Conservation (phyloP, 140 eudicot genomes). For the Anethum foeniculum region DNA sequence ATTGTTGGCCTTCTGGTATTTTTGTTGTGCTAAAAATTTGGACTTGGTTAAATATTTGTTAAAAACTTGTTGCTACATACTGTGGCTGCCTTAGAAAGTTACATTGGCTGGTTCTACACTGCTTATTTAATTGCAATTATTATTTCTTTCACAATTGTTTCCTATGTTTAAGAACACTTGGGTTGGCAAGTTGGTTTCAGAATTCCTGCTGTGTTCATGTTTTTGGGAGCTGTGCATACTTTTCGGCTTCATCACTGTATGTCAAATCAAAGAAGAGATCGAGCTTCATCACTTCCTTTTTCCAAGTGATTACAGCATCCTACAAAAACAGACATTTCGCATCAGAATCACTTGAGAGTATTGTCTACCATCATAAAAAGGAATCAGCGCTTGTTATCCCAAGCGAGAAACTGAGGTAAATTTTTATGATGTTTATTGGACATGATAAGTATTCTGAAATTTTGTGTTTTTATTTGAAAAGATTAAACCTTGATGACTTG, state of each 20-base stretch:
- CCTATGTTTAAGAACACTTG: conserved; percentile 24
- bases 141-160: conserved; percentile 13
- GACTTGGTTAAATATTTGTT: neutral
- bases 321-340: neutral
- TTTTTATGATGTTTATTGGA: neutral
- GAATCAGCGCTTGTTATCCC: neutral
- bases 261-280: neutral
- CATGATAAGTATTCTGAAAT: neutral
- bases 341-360: neutral
- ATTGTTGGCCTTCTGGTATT: neutral
- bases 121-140: neutral
- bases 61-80: neutral
- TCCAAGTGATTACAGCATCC: neutral
- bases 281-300: neutral
- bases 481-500: no score
- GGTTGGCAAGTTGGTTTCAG: conserved; percentile 30
- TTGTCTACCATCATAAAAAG: neutral
- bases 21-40: neutral
- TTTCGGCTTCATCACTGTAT: conserved; percentile 12
- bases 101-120: conserved; percentile 23
- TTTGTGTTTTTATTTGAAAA: no score
- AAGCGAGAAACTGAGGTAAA: neutral
- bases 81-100: conserved; percentile 4
- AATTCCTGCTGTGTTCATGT: conserved; percentile 23
- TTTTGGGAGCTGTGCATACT: conserved; percentile 18